Evolutionary conservation across 2,329 filamentous ascomycete genomes (phyloP), one percentile per base, ranked within the genome.

Genomic region (Alternaria alternata): DNA sequence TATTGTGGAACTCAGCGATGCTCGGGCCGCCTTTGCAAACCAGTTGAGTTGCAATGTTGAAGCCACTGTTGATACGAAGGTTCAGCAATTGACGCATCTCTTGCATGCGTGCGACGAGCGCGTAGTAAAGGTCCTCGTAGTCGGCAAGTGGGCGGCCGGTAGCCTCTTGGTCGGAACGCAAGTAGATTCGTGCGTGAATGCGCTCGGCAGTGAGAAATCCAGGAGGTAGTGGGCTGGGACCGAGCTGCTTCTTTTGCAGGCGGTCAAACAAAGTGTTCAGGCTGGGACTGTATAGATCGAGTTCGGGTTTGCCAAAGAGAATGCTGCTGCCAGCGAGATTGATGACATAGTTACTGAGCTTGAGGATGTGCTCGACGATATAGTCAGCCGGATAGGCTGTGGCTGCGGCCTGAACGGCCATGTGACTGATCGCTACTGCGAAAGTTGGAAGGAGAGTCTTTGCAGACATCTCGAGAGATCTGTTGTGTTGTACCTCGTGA

Each of bases 131-230:
- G 59, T 77, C 73, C 54, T 77, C 73, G 43, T 67, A 77, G 59
- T 77, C 74, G 32, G 70, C 67, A 11, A 77, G 68, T 0, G 70
- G 67, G 16, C 75, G 75, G 0, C 64, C 89, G 88, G 92, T 1
- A n/a, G 32, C 32, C 22, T 53, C 42, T 47, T 55, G 22, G 11
- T 51, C 28, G 28, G 24, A 22, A n/a, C 55, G 49, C 16, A 92
- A 28, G n/a, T 59, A 57, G 52, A 62, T 48, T 32, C 57, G 63
- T 6, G 32, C 26, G n/a, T 44, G 51, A 49, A 62, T 47, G 36
- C 60, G 63, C 9, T 49, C 18, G 4, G 16, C 39, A 18, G 61
- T 58, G 54, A 63, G 66, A 53, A 65, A 59, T 41, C 63, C 55
- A 8, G 57, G 18, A 12, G 64, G 62, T 4, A 69, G 59, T 4